These are phyloP conservation scores for Carallia brachiata DNA, from an alignment of 345 rosid genomes.

Conservation along the genomic window DNA sequence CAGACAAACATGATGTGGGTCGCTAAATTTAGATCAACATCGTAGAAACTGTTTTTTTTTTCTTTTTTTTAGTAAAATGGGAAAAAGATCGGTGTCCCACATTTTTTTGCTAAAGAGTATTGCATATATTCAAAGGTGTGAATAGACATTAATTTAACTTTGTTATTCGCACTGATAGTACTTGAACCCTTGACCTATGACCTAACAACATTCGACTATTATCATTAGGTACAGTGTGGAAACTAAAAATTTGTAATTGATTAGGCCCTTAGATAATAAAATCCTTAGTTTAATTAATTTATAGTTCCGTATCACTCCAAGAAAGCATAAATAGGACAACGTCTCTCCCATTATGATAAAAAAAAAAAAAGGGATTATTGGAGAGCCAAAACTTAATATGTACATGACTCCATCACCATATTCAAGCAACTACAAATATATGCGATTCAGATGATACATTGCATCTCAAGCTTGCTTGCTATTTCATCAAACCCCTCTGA, in stretches of 20 bases:
- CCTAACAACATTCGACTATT: no score
- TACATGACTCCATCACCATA: not conserved
- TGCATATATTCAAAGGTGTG: no score
- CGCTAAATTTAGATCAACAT: not conserved
- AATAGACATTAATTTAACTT: no score
- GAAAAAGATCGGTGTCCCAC: no score
- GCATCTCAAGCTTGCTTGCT: constrained; percentile 22
- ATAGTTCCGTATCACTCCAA: not conserved
- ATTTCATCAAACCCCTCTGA: constrained; percentile 55
- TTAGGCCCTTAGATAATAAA: not conserved
- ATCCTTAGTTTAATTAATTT: not conserved
- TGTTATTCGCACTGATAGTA: no score
- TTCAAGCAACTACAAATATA: constrained; percentile 4
- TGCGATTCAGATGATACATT: constrained; percentile 24
- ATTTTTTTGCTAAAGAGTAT: no score
- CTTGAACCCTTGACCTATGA: no score
- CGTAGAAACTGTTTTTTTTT: not conserved
- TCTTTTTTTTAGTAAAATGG: no score
- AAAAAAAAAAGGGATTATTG: not conserved
- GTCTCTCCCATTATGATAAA: not conserved
- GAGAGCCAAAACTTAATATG: not conserved
- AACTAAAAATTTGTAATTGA: not conserved
- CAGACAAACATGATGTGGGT: constrained; percentile 7
- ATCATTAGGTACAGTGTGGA: no score
- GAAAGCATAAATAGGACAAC: constrained; percentile 7